These are phyloP conservation scores for Mycena metata DNA, from an alignment of 768 basidiomycete species.

Conservation along the genomic window DNA sequence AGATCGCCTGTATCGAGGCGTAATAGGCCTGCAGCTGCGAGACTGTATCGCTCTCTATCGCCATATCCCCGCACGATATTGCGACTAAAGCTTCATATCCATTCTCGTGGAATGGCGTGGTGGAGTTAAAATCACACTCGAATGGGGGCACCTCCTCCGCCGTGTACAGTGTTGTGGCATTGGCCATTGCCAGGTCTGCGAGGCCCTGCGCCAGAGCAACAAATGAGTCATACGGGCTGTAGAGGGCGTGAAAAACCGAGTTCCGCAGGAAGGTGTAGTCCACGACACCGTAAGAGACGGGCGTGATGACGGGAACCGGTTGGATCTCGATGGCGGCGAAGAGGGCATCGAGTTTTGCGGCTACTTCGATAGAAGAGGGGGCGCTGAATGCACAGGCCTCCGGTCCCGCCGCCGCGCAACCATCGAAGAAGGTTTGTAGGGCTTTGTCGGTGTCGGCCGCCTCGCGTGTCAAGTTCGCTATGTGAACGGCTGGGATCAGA, in stretches of 20 bases:
- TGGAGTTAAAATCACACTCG: constrained; percentile 46
- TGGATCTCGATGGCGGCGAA: constrained; percentile 45
- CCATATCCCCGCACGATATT: constrained; percentile 11
- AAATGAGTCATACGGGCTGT: constrained; percentile 52
- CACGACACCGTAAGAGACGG: constrained; percentile 50
- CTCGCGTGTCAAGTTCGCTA: constrained; percentile 10
- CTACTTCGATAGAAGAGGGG: constrained; percentile 48
- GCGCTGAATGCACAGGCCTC: constrained; percentile 54
- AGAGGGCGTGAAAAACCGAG: constrained; percentile 50
- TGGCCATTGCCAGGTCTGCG: constrained; percentile 50
- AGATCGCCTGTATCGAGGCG: neutral
- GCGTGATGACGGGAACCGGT: constrained; percentile 51
- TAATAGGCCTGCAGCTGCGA: constrained; percentile 1
- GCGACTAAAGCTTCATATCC: neutral
- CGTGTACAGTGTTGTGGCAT: constrained; percentile 45
- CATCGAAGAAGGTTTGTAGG: constrained; percentile 51
- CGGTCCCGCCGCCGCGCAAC: constrained; percentile 54
- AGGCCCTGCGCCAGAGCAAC: constrained; percentile 50
- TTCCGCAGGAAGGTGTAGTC: constrained; percentile 50
- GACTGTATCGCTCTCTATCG: neutral
- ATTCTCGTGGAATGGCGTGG: constrained; percentile 18
- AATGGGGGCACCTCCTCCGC: constrained; percentile 37
- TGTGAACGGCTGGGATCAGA: neutral
- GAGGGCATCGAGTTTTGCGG: constrained; percentile 51
- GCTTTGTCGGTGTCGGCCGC: constrained; percentile 52